Evolutionary conservation across 2,329 filamentous ascomycete species (phyloP), one percentile per base, ranked within the genome.

Genomic region (Coniochaeta ligniaria): DNA sequence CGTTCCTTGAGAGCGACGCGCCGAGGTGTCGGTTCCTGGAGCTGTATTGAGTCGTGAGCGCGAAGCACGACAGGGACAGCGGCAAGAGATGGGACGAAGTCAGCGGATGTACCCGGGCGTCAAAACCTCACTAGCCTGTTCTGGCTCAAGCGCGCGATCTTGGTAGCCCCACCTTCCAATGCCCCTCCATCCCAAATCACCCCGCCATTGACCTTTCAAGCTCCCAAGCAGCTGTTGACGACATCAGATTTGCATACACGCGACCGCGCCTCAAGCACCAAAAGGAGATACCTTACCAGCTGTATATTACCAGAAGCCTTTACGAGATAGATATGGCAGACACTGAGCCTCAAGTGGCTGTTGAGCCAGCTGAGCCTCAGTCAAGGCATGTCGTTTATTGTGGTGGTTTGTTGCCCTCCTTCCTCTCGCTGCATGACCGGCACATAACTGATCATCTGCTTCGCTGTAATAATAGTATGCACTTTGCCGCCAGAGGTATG

Each of bases 401-500:
- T 66, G 82, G 81, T 66, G 83, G 83, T 85, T 80, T 70, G 82
- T 74, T 52, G 16, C 56, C 26, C 35, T 26, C 36, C 8, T 38
- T 17, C 22, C 45, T 17, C 50, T 22, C 28, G 36, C 45, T 31
- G 54, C n/a, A 43, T 45, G 52, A 59, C 50, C 60, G 50, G 31
- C 9, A 38, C 9, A 20, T n/a, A 38, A 57, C 63, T 66, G 64
- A 66, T 60, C 59, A 64, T 31, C 22, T 36, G 26, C 59, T 43
- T 43, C 28, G 17, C 47, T n/a, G 24, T 17, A n/a, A n/a, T 20
- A 66, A 54, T 66, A 88, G 85, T 88, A 57, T 88, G 85, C 75
- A 83, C 83, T 62, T 76, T 88, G 60, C 85, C 85, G 38, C 85
- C 85, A 59, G 85, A 88, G 82, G 85, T 87, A 80, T 63, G 71